A percentile compares a stretch with the other conserved stretches of the same genome.
phyloP scores from a whole-genome alignment of 2,329 filamentous ascomycete genomes.

The Sclerotinia glacialis region DNA sequence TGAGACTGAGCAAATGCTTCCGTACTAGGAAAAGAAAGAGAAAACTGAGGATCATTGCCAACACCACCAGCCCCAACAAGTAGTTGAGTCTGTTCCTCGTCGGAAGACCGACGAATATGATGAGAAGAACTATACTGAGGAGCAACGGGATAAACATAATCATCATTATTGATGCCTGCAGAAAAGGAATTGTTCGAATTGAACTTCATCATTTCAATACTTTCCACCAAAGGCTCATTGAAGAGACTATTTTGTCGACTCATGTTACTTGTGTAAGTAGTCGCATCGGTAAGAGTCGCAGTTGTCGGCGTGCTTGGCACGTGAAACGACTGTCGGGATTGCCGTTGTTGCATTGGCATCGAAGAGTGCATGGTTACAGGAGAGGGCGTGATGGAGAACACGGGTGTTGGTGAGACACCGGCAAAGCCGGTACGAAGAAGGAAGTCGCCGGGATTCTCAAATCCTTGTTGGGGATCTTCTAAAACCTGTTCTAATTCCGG shows the following conservation, averaged over 20 bases:
- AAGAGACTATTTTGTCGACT: slow-evolving; percentile 39
- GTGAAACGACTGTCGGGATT: slow-evolving; percentile 30
- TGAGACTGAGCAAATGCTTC: slow-evolving; percentile 29
- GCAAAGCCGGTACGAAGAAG: slow-evolving; percentile 29
- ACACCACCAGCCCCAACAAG: slow-evolving; percentile 38
- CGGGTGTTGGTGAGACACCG: slow-evolving; percentile 22
- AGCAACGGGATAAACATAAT: slow-evolving; percentile 34
- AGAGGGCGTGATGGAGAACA: slow-evolving; percentile 29
- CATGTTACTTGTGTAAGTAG: slow-evolving; percentile 38
- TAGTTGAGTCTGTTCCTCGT: slow-evolving; percentile 38
- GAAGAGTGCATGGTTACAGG: slow-evolving; percentile 16
- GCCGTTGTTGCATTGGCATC: slow-evolving; percentile 23
- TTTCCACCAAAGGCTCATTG: slow-evolving; percentile 37
- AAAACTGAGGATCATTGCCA: slow-evolving; percentile 37
- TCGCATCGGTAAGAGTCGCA: slow-evolving; percentile 37
- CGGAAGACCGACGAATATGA: slow-evolving; percentile 36
- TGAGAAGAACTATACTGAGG: slow-evolving; percentile 32
- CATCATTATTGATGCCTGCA: slow-evolving; percentile 35
- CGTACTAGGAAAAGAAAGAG: slow-evolving; percentile 33
- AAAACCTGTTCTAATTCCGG: slow-evolving; percentile 34
- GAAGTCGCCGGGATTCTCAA: slow-evolving; percentile 34
- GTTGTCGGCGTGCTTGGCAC: slow-evolving; percentile 37
- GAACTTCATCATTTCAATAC: slow-evolving; percentile 39
- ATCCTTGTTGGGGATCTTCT: slow-evolving; percentile 31
- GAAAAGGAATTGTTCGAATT: slow-evolving; percentile 37